Evolutionary conservation across 2,329 filamentous ascomycete species (phyloP), one percentile per base, ranked within the genome.

Genomic region (Ophiostoma sp.): DNA sequence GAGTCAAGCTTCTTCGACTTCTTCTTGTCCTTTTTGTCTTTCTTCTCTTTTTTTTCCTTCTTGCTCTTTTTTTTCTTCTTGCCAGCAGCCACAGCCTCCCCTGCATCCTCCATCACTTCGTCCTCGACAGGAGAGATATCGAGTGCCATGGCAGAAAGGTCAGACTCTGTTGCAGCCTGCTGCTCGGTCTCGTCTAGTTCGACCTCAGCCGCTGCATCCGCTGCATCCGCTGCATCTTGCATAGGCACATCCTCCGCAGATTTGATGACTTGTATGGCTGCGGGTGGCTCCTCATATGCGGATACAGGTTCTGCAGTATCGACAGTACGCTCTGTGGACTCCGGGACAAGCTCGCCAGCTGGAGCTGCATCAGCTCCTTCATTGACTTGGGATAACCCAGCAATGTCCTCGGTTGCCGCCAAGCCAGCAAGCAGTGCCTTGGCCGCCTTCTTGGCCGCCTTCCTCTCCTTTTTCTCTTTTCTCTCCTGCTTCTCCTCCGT

Each of bases 31-130:
- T 44, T 36, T 20, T 60, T 48, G n/a, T 71, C 67, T 4, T 44
- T 36, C 11, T 66, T 41, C 62, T 41, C 36, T 62, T 67, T 68
- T 23, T 57, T 48, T 39, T 72, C 70, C 17, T 72, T 70, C 31
- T 65, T 39, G 33, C 67, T 67, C 64, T 62, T 62, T 13, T 62
- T 62, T 13, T 62, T 27, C 8, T 62, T 62, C 57, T 62, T 62
- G 57, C 13, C 57, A 31, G 27, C 57, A 17, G 20, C 57, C 27
- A 3, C 27, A 8, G 27, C 13, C 13, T 62, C 57, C 27, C 17
- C 57, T 17, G 23, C 23, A 4, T 33, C 57, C 13, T 62, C 13
- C 23, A 62, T 62, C 27, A 62, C 57, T 7, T 20, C 13, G 27
- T 62, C 15, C 27, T 27, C n/a, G 13, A 33, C 27, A 17, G 57